Percentiles rank a stretch among this genome's conserved stretches.
phyloP scores from a whole-genome alignment of 176 grass and related monocot genomes.

The Puccinellia tenuiflora region DNA sequence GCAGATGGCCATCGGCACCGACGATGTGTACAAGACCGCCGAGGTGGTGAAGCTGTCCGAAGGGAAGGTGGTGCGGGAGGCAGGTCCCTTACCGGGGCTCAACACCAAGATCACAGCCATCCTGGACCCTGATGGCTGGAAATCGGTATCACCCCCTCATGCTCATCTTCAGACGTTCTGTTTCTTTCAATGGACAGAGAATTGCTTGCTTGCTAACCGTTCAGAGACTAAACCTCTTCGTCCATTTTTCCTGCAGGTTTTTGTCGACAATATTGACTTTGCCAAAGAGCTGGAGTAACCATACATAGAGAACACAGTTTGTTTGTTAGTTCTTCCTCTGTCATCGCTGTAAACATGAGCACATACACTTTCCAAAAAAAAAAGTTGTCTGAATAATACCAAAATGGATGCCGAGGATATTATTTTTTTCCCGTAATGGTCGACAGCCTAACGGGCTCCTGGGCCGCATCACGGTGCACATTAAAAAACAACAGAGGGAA shows the following conservation, averaged over 20 bases:
- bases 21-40: conserved; percentile 72
- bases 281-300: conserved; percentile 59
- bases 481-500: too few relatives aligned
- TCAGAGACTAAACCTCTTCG: neutral
- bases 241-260: conserved; percentile 39
- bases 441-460: too few relatives aligned
- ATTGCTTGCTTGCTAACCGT: neutral
- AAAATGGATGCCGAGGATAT: neutral
- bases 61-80: conserved; percentile 58
- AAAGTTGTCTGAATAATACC: neutral
- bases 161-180: neutral
- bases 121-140: conserved; percentile 84
- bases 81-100: conserved; percentile 65
- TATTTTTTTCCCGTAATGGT: too few relatives aligned
- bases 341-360: neutral
- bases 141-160: conserved; percentile 41
- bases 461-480: too few relatives aligned
- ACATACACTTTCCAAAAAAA: neutral
- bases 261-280: conserved; percentile 76
- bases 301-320: neutral
- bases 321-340: neutral
- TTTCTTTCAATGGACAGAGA: neutral
- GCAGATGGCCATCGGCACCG: conserved; percentile 78
- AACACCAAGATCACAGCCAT: conserved; percentile 75
- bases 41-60: conserved; percentile 54